Evolutionary conservation across 495 filamentous ascomycete genomes (phyloP), one percentile per base, ranked within the genome.

Genomic region (Emericellopsis terricola): DNA sequence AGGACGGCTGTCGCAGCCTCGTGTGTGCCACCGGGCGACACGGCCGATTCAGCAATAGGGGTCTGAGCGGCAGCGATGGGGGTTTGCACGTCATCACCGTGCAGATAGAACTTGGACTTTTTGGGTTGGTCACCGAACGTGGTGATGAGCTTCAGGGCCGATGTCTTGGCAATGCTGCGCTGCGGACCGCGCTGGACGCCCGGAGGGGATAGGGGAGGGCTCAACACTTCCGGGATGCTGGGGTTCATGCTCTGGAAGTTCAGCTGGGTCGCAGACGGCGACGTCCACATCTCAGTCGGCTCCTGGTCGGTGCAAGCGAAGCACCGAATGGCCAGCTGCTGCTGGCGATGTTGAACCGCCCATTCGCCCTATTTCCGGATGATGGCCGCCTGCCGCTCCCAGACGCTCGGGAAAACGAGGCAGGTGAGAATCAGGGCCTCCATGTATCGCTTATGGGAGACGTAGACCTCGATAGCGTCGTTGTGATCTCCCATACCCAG

Each of bases 391-490:
- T 89, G 81, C 19, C 84, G 73, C 46, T 86, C 79, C 91, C 89
- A 97, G 33, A 94, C 85, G 1, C 53, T 49, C 9, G 77, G 73
- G 51, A 73, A 76, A 19, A 79, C 64, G 9, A 84, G 63, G 48
- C 77, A 87, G 7, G 76, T 77, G 42, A 91, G 64, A 11, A 89
- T 62, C 23, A 89, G 64, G 27, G 82, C 89, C 57, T 92, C 92
- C 81, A 97, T 78, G 52, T 75, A 91, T 53, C 71, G 72, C 47
- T 78, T 83, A 39, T 82, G 83, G 14, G 87, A 94, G 21, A 94
- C 73, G 49, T 97, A 97, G 21, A 96, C 80, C 50, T 96, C 89
- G 40, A 97, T 79, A 0, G 91, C 89, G 52, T 96, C 91, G 43
- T 93, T 87, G 41, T 76, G 68, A 44, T 94, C 87, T 6, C 85